Percentiles rank a stretch among this genome's conserved stretches.
Conservation (phyloP, 2,329 filamentous ascomycete genomes). For the Calonectria pauciramosa region DNA sequence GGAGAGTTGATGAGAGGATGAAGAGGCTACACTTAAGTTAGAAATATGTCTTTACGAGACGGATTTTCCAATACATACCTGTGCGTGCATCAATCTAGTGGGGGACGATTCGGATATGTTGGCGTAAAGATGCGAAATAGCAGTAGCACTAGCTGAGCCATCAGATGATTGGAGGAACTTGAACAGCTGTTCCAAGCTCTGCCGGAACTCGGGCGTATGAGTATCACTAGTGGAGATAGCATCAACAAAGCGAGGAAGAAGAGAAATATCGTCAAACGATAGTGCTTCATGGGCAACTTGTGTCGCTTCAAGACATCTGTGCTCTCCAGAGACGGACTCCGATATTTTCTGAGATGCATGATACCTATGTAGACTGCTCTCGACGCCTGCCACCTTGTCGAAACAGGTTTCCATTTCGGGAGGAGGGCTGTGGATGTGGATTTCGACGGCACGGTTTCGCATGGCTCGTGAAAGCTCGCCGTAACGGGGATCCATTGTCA, state of each 20-base stretch:
- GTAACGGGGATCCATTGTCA: constrained; percentile 92
- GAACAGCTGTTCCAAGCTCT: constrained; percentile 42
- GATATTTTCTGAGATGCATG: constrained; percentile 53
- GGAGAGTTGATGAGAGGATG: constrained; percentile 72
- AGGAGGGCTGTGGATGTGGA: constrained; percentile 74
- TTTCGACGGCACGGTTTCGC: constrained; percentile 94
- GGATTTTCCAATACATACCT: constrained; percentile 54
- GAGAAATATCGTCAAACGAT: constrained; percentile 59
- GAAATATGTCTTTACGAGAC: constrained; percentile 16
- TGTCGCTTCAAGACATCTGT: constrained; percentile 43
- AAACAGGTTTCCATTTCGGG: constrained; percentile 50
- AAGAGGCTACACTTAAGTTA: constrained; percentile 59
- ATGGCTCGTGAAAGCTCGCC: constrained; percentile 96
- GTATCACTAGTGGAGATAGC: constrained; percentile 31
- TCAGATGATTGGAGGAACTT: constrained; percentile 50
- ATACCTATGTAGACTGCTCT: constrained; percentile 64
- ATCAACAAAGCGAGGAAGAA: constrained; percentile 53
- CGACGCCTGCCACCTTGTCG: constrained; percentile 61
- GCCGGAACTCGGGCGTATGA: constrained; percentile 18
- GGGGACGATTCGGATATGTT: constrained; percentile 46
- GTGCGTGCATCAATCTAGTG: constrained; percentile 53
- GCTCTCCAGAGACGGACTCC: constrained; percentile 41
- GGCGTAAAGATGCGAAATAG: constrained; percentile 54
- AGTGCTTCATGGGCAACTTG: constrained; percentile 61
- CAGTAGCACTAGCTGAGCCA: constrained; percentile 47